Conservation (phyloP, 83 land plant genomes). For the Picea abies region DNA sequence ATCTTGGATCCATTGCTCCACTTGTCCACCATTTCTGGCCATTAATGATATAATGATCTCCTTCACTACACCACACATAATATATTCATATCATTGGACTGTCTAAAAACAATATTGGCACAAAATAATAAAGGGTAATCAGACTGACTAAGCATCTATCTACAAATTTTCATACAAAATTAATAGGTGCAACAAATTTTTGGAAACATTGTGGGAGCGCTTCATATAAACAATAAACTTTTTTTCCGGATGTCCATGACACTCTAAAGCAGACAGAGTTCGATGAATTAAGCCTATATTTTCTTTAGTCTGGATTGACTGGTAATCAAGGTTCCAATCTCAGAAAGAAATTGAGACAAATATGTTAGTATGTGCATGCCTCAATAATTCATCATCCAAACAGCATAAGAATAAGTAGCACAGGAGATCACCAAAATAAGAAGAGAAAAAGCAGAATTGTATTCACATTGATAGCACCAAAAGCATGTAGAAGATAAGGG, state of each 20-base stretch:
- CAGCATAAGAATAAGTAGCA: not conserved
- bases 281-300: not conserved
- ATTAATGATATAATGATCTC: slow-evolving; percentile 80
- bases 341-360: not conserved
- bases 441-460: not conserved
- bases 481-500: not conserved
- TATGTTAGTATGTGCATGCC: not conserved
- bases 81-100: not conserved
- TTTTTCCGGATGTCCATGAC: not conserved
- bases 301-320: not conserved
- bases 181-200: not conserved
- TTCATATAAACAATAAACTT: not conserved
- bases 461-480: not conserved
- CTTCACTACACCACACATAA: slow-evolving; percentile 51
- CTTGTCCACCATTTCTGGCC: slow-evolving; percentile 99
- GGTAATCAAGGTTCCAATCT: not conserved
- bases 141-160: not conserved
- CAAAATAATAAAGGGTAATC: not conserved
- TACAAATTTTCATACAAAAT: not conserved
- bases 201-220: not conserved
- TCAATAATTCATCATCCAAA: not conserved
- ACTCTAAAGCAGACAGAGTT: not conserved
- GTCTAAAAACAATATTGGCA: not conserved
- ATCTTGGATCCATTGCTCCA: slow-evolving; percentile 99
- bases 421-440: not conserved